Conservation (phyloP, 2,329 filamentous ascomycete species). For the Chaetomiaceae sp. region DNA sequence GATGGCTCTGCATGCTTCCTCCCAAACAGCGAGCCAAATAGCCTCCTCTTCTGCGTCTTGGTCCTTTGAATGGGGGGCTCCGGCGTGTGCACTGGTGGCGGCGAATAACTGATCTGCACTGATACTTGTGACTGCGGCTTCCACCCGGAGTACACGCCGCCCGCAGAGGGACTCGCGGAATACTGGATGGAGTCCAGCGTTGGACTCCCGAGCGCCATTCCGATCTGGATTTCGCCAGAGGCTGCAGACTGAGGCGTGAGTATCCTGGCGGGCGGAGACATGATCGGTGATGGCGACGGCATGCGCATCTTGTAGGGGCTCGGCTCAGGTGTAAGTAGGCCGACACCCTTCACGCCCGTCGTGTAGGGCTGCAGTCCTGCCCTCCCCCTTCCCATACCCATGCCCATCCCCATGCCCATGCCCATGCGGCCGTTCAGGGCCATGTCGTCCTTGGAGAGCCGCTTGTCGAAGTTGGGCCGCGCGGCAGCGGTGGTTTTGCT, state of each 20-base stretch:
- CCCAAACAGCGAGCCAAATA: constrained; percentile 50
- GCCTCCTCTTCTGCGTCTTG: constrained; percentile 51
- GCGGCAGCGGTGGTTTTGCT: constrained; percentile 25
- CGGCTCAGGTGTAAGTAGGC: constrained; percentile 38
- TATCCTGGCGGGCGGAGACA: constrained; percentile 34
- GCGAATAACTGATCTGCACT: constrained; percentile 12
- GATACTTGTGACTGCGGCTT: constrained; percentile 11
- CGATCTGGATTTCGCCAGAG: constrained; percentile 51
- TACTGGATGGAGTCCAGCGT: constrained; percentile 35
- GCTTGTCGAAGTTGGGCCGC: constrained; percentile 32
- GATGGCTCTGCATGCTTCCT: constrained; percentile 32
- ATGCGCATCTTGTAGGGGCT: constrained; percentile 28
- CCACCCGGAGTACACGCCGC: constrained; percentile 15
- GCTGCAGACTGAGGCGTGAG: constrained; percentile 39
- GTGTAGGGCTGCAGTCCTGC: constrained; percentile 19
- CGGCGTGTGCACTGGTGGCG: constrained; percentile 14
- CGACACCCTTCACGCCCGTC: constrained; percentile 34
- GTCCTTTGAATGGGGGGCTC: constrained; percentile 32
- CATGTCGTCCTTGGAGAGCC: constrained; percentile 41
- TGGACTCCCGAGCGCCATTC: constrained; percentile 69
- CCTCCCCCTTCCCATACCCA: constrained; percentile 24
- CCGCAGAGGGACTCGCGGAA: constrained; percentile 6
- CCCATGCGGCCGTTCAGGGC: constrained; percentile 25
- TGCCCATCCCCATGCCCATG: constrained; percentile 16
- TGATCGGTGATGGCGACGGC: constrained; percentile 26